A percentile compares a stretch with the other conserved stretches of the same genome.
These are phyloP conservation scores for Mytilinidion resinicola DNA, from an alignment of 495 filamentous ascomycete genomes.

Conservation along the genomic window DNA sequence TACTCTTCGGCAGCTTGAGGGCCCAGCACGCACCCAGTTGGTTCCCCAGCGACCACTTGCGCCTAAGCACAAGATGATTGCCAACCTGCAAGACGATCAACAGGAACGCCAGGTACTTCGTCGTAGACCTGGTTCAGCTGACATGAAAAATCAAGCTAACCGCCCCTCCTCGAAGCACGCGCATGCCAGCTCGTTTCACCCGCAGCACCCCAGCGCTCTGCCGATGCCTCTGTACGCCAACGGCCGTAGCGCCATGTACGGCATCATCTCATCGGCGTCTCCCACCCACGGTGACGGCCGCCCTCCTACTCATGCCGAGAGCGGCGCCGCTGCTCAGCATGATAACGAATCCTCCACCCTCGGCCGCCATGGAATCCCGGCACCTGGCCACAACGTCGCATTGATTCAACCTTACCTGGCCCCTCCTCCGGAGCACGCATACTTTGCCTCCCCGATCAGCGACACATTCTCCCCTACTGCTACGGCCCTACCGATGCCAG, in stretches of 20 bases:
- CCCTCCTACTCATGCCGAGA: too few species aligned
- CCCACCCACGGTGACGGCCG: too few species aligned
- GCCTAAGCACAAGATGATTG: too few species aligned
- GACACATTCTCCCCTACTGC: background rate
- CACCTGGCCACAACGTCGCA: background rate
- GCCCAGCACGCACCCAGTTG: too few species aligned
- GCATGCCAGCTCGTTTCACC: slow-evolving; percentile 10
- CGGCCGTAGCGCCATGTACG: background rate
- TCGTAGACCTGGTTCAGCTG: too few species aligned
- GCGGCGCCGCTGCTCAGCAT: too few species aligned
- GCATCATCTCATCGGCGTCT: too few species aligned
- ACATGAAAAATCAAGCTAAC: background rate
- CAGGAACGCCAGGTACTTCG: too few species aligned
- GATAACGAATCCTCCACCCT: background rate
- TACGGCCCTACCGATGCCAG: background rate
- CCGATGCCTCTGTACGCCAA: slow-evolving; percentile 23
- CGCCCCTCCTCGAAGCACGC: slow-evolving; percentile 1
- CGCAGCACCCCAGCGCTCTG: slow-evolving; percentile 20
- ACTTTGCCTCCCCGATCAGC: background rate
- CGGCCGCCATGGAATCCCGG: background rate
- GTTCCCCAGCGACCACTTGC: too few species aligned
- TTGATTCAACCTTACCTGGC: too few species aligned
- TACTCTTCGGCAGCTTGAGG: too few species aligned
- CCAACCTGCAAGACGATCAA: too few species aligned
- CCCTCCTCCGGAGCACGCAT: background rate